Conservation (phyloP, 148 eudicot genomes). For the Bassia scoparia region DNA sequence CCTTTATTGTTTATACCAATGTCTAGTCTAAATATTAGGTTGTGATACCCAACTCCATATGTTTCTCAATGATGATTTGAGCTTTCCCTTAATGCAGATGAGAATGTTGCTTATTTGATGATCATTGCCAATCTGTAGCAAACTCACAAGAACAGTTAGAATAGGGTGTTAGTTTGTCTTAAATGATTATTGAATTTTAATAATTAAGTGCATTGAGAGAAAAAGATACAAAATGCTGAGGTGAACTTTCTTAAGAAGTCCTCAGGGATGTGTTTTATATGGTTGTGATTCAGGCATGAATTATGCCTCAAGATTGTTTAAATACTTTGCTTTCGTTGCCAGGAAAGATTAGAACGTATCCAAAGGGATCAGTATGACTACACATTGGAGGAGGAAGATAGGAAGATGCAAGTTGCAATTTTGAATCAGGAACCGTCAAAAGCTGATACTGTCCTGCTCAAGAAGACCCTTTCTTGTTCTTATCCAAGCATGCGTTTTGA, state of each 20-base stretch:
- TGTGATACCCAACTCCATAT: no score
- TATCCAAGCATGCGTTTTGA: constrained; percentile 36
- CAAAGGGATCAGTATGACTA: constrained; percentile 37
- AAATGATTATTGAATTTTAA: no score
- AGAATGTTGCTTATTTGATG: no score
- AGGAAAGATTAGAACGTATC: constrained; percentile 39
- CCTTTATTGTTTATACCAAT: neutral
- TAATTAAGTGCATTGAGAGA: no score
- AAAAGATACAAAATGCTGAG: neutral
- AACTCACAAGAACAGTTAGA: no score
- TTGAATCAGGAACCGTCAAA: constrained; percentile 29
- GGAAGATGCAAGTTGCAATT: constrained; percentile 30
- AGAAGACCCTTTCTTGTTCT: constrained; percentile 38
- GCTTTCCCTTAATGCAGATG: no score
- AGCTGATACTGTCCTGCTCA: constrained; percentile 28
- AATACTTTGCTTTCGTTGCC: neutral
- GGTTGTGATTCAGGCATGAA: neutral
- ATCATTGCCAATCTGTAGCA: no score
- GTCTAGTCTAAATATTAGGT: no score
- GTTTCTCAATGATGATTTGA: no score
- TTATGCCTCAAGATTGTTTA: neutral
- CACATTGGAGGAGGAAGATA: constrained; percentile 39
- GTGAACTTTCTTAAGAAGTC: neutral
- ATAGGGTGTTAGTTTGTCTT: no score
- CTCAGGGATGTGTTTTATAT: neutral